Percentiles rank a stretch among this genome's conserved stretches.
Conservation (phyloP, 441 rosid species). For the Biscutella laevigata region DNA sequence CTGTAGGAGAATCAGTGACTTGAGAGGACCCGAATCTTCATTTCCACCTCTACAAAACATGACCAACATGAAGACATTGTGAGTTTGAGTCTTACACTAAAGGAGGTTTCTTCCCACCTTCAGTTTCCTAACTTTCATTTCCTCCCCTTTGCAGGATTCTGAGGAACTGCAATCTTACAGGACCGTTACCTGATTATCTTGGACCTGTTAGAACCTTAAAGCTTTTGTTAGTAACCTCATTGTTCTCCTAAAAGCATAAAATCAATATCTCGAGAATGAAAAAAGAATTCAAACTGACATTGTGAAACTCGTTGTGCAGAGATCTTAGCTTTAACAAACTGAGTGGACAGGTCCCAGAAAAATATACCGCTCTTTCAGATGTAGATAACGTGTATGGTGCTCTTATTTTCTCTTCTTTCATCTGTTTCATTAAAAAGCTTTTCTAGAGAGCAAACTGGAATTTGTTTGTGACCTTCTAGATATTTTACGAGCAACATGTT, state of each 20-base stretch:
- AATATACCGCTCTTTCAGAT: constrained; percentile 5
- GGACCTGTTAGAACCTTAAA: constrained; percentile 10
- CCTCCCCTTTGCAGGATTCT: constrained; percentile 31
- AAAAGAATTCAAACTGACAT: constrained; percentile 2
- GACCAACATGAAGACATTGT: constrained; percentile 31
- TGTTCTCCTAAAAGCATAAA: not conserved
- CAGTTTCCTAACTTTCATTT: not conserved
- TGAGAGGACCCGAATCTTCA: constrained; percentile 31
- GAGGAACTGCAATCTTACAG: constrained; percentile 51
- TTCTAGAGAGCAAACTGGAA: not conserved
- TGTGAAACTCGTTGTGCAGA: constrained; percentile 29
- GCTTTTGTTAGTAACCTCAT: constrained; percentile 34
- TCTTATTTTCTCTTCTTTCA: constrained; percentile 3
- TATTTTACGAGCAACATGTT: constrained; percentile 51
- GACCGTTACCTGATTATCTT: constrained; percentile 36
- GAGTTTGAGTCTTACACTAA: constrained; percentile 16
- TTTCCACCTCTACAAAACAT: constrained; percentile 35
- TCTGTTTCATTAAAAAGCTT: not conserved
- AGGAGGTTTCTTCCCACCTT: not conserved
- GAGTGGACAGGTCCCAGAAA: constrained; percentile 40
- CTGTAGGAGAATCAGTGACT: constrained; percentile 59
- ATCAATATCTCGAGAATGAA: not conserved
- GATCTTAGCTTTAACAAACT: constrained; percentile 66
- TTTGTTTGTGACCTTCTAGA: constrained; percentile 18
- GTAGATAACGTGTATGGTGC: constrained; percentile 30